Evolutionary conservation across 306 rosid species (phyloP).

Genomic region (Arachis stenosperma): DNA sequence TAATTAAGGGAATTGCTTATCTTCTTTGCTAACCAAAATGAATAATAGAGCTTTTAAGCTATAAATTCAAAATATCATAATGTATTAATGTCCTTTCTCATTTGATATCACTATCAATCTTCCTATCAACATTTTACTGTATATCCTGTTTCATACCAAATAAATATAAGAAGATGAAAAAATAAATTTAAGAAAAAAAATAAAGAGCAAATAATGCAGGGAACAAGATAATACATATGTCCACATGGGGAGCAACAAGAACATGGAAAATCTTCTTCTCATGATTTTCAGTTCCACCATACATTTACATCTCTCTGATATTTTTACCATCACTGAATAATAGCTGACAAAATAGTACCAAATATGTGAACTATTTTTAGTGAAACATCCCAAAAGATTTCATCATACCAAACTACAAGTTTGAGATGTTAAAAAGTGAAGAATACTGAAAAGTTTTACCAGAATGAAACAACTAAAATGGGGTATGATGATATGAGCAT

Average conservation of each 20-base stretch:
- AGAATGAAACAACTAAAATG: constrained; percentile 36
- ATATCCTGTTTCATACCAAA: constrained; percentile 39
- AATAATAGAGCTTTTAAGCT: constrained; percentile 30
- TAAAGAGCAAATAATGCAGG: constrained; percentile 41
- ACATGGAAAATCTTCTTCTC: constrained; percentile 38
- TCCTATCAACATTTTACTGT: constrained; percentile 36
- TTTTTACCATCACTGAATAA: constrained; percentile 37
- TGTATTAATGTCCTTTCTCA: constrained; percentile 32
- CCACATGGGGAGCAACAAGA: constrained; percentile 49
- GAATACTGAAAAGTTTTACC: constrained; percentile 16
- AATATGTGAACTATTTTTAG: constrained; percentile 37
- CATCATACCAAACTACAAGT: constrained; percentile 42
- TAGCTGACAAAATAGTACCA: constrained; percentile 40
- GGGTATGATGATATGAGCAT: constrained; percentile 40
- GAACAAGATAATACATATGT: constrained; percentile 42
- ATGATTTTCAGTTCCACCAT: constrained; percentile 47
- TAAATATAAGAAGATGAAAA: constrained; percentile 32
- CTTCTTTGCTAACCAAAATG: constrained; percentile 34
- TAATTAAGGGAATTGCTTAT: constrained; percentile 42
- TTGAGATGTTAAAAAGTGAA: constrained; percentile 26
- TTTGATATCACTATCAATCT: constrained; percentile 46
- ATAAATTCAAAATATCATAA: constrained; percentile 40
- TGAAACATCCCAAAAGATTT: constrained; percentile 39
- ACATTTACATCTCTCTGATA: constrained; percentile 35
- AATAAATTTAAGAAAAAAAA: constrained; percentile 1